A percentile compares a stretch with the other conserved stretches of the same genome.
These are phyloP conservation scores for Solanum dulcamara DNA, from an alignment of 257 asterid genomes.

Conservation along the genomic window DNA sequence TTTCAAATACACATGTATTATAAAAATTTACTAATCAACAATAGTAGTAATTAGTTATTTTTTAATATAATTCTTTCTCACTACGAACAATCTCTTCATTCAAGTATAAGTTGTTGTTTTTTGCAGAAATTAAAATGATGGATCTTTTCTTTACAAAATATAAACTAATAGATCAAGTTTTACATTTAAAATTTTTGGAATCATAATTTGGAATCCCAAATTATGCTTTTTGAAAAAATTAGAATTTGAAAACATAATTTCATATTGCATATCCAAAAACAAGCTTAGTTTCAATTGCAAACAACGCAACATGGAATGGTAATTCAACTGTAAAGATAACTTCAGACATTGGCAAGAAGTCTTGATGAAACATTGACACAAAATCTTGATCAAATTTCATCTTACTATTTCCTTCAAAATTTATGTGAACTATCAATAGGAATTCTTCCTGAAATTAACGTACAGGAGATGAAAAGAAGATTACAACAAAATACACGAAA, in stretches of 20 bases:
- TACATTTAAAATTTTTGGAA: no score
- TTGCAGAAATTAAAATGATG: neutral
- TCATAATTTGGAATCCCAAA: neutral
- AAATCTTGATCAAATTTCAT: neutral
- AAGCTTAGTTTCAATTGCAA: neutral
- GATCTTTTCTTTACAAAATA: neutral
- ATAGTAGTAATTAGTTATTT: neutral
- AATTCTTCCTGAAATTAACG: slow-evolving; percentile 25
- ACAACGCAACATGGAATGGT: neutral
- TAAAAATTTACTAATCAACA: no score
- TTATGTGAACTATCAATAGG: neutral
- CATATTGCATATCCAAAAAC: neutral
- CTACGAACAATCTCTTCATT: neutral
- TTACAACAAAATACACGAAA: slow-evolving; percentile 74
- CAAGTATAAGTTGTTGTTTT: neutral
- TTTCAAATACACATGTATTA: no score
- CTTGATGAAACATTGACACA: neutral
- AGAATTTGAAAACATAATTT: neutral
- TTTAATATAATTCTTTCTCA: neutral
- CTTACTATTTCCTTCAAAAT: neutral
- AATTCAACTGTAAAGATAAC: neutral
- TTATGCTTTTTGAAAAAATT: no score
- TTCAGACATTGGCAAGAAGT: neutral
- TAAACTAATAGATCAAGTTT: neutral
- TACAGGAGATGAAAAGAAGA: slow-evolving; percentile 78